Base-by-base conservation (phyloP, 2,329 filamentous ascomycete species). In the Huntiella abstrusa region DNA sequence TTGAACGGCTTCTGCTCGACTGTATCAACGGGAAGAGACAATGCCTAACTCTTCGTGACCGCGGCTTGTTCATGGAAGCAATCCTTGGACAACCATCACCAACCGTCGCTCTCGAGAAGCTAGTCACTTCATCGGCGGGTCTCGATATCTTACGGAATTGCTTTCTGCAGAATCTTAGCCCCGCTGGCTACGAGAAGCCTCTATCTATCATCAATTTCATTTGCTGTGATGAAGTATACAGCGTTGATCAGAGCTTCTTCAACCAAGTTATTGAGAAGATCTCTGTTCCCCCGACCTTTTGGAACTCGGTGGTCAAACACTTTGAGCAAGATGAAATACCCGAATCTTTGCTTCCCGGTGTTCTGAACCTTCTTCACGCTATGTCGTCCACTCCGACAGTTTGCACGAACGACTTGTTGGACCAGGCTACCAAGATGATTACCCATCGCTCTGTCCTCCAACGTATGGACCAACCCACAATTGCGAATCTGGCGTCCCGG, bases 1-100 rank as follows among this genome's bases (percentile, higher is more conserved):
- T 40, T 22, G 8, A 22, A 3, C 6, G 15, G 38, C 4, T 40
- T 40, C 22, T 40, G 17, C 38, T 12, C 12, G n/a, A 16, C 15
- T 40, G 38, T 7, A 11, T 22, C 32, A 36, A 37, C 10, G 33
- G 33, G 33, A 16, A 19, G 7, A 32, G 42, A 5, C 19, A 15
- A 5, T 16, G 19, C 16, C n/a, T 19, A 3, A 44, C 15, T 13
- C 34, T 22, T 5, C 32, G 28, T 13, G 42, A 35, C 15, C 10
- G 33, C 2, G 15, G 22, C 35, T n/a, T 43, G 7, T 47, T 47
- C n/a, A 13, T 47, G 5, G 45, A 47, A 15, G 40, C 45, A 13
- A 38, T 47, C 4, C 33, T 42, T 2, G 33, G 33, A 4, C n/a
- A 38, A 10, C 4, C 12, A 8, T 4, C 40, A 12, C 17, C 45